Conservation (phyloP, 352 stramenopile genomes). For the Globisporangium radiosum region DNA sequence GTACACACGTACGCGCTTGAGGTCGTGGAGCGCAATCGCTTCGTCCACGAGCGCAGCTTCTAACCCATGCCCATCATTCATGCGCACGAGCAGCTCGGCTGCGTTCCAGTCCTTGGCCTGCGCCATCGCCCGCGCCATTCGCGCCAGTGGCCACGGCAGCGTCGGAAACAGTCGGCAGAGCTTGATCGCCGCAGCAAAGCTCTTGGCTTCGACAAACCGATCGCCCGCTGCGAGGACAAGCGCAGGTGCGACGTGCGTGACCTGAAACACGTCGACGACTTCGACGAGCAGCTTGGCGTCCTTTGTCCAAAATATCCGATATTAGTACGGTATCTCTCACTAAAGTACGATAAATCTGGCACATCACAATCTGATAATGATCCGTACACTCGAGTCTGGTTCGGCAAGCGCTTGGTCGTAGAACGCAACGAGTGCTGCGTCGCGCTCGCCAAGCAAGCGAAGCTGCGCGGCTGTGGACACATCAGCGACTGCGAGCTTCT, state of each 20-base stretch:
- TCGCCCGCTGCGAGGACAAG: constrained; percentile 9
- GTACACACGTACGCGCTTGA: constrained; percentile 38
- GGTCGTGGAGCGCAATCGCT: constrained; percentile 42
- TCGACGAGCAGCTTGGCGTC: constrained; percentile 57
- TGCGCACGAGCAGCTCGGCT: constrained; percentile 19
- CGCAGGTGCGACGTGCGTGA: constrained; percentile 10
- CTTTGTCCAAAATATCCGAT: constrained; percentile 6
- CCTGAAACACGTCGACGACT: constrained; percentile 46
- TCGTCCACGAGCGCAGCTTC: constrained; percentile 39
- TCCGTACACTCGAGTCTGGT: constrained; percentile 7
- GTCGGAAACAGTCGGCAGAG: constrained; percentile 27
- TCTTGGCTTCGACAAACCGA: constrained; percentile 19
- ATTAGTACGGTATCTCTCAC: too few relatives aligned
- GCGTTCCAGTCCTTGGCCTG: constrained; percentile 54
- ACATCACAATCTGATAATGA: not conserved
- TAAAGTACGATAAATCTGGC: not conserved
- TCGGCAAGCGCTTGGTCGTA: constrained; percentile 19
- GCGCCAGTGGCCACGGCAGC: constrained; percentile 26
- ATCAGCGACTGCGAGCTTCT: constrained; percentile 15
- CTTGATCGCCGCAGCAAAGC: constrained; percentile 5
- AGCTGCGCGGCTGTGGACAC: too few relatives aligned
- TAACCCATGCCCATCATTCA: constrained; percentile 10
- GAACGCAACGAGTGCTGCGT: constrained; percentile 23
- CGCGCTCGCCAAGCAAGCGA: constrained; percentile 16
- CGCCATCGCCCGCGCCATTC: constrained; percentile 31